phyloP scores from a whole-genome alignment of 441 rosid species.

The Lepidium campestre region DNA sequence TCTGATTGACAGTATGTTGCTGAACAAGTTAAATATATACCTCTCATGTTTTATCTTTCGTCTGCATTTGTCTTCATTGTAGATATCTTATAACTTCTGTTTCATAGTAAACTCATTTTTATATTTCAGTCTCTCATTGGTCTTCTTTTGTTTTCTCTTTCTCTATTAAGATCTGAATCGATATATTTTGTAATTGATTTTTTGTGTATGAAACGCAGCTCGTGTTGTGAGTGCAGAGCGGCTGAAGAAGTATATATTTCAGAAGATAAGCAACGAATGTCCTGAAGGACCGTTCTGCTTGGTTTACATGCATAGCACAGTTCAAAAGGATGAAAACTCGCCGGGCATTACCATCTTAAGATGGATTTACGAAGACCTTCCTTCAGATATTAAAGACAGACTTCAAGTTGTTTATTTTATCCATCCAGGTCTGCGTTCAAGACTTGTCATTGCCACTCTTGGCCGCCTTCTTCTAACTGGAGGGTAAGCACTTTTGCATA shows the following conservation, averaged over 20 bases:
- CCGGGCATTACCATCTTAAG: slow-evolving; percentile 67
- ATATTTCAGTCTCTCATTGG: not conserved
- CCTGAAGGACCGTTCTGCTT: slow-evolving; percentile 61
- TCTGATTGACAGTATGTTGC: too few relatives aligned
- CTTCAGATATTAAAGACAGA: slow-evolving; percentile 47
- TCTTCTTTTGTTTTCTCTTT: not conserved
- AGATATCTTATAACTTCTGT: not conserved
- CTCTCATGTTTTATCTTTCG: too few relatives aligned
- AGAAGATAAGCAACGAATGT: slow-evolving; percentile 48
- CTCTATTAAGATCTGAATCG: not conserved
- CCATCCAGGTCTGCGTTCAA: slow-evolving; percentile 70
- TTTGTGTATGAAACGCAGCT: slow-evolving; percentile 34
- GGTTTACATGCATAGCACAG: slow-evolving; percentile 62
- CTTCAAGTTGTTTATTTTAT: slow-evolving; percentile 57
- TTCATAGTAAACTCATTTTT: not conserved
- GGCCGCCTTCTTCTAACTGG: slow-evolving; percentile 66
- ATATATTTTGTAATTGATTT: not conserved
- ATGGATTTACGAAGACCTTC: slow-evolving; percentile 73
- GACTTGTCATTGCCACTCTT: slow-evolving; percentile 57
- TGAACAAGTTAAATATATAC: too few relatives aligned
- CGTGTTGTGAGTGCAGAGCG: slow-evolving; percentile 58
- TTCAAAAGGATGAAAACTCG: slow-evolving; percentile 57
- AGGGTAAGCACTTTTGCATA: slow-evolving; percentile 37
- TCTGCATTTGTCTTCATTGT: not conserved
- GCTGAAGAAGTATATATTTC: slow-evolving; percentile 53